Evolutionary conservation across 441 rosid genomes (phyloP), one percentile per base, ranked within the genome.

Genomic region (Mallotus repandus): DNA sequence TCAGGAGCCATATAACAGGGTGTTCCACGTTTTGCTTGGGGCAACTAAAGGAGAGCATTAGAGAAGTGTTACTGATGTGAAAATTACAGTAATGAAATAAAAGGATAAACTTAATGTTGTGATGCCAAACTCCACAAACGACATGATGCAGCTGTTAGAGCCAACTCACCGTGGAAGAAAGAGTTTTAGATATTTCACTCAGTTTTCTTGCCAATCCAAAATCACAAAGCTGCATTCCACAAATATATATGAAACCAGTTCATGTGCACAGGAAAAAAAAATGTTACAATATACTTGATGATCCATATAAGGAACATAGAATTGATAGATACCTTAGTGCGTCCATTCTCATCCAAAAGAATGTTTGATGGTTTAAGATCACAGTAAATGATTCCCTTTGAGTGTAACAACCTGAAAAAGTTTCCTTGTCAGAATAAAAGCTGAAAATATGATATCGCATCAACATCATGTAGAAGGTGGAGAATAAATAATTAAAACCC

Each of bases 1-100:
- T 96, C 98, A 63, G 99, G 99, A 80, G 99, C 98, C 99, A 96
- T 96, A 78, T 96, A 96, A 79, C 86, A 86, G 7, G 99, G 99
- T 35, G 99, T 93, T 67, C 99, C 99, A 45, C 98, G 96, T 87
- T 93, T 96, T 75, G 97, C 96, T 88, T 88, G 97, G 19, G 85
- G 89, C 82, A 90, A 77, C 88, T 89, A 66, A 59, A 76, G 46
- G 81, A 76, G 68, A 69, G 68, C 46, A 69, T 35, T 38, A 77
- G 43, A 22, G 52, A 11, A 69, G 76, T 76, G 76, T 52, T 68
- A 59, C 32, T 48, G 49, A 45, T 43, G 32, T 53, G 62, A 19
- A 10, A 76, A 50, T 55, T 35, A 53, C 10, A 48, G 69, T 11
- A 43, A 38, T 52, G 8, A 60, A 66, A 61, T 32, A 18, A 55